Base-by-base conservation (phyloP, 2,329 filamentous ascomycete genomes). In the Aspergillus ruber region DNA sequence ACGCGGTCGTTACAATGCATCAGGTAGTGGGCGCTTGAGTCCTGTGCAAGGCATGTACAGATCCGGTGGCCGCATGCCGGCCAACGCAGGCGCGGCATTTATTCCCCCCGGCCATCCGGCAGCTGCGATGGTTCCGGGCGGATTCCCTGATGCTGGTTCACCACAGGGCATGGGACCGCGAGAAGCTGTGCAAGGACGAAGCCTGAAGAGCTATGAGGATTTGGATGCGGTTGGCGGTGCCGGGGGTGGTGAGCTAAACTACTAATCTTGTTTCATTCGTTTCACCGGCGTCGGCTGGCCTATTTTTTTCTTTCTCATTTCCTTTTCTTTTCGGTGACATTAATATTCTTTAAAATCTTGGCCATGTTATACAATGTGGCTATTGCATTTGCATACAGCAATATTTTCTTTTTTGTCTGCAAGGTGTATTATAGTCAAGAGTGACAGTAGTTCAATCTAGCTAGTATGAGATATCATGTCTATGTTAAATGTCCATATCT, bases 201-300 rank as follows among this genome's bases (percentile, higher is more conserved):
- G 88, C 51, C 73, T 98, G 55, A 95, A 95, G 78, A 96, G 89
- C 67, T 98, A 98, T 65, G 94, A 98, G 68, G 93, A 98, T 65
- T 75, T 98, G 20, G 93, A 98, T 72, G 91, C 94, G 41, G 85
- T 86, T 49, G 83, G 83, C 33, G 82, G 84, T 12, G 77, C 80
- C 32, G 88, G 85, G 36, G 83, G 85, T 36, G 86, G 88, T 23
- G 91, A 96, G 72, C 74, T 97, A 61, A 94, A 97, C 70, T 97
- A 97, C 65, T 97, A 78, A 48, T 35, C 40, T 8, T 13, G 17
- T 38, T 27, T 27, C 27, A 18, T 44, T 27, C 20, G 25, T 27
- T 27, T 12, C 8, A 29, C 39, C 12, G 33, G 40, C 23, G 12
- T 40, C 42, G 12, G 18, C 13, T 15, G 8, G 48, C 46, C 40